Conservation (phyloP, 176 grass and related monocot genomes). For the Triticum timopheevii region DNA sequence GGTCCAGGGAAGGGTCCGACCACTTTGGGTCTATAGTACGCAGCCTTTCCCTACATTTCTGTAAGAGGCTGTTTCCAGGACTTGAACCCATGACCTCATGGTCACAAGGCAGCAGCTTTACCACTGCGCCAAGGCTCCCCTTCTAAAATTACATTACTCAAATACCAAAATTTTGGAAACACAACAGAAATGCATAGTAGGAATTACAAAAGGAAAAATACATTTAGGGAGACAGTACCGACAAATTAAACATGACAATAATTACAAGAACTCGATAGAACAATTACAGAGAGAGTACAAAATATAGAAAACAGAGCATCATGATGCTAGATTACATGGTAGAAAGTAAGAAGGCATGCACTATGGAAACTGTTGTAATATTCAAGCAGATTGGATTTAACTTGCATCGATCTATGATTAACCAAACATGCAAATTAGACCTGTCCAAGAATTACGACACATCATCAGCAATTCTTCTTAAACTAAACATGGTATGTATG, state of each 20-base stretch:
- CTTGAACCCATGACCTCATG: too few species aligned
- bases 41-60: too few species aligned
- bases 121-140: too few species aligned
- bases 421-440: conserved; percentile 10
- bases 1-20: too few species aligned
- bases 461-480: conserved; percentile 8
- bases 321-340: conserved; percentile 1
- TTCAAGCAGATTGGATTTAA: conserved; percentile 12
- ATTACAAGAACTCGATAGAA: conserved; percentile 13
- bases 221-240: neutral
- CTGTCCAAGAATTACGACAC: conserved; percentile 19
- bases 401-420: neutral
- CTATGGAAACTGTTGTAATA: conserved; percentile 17
- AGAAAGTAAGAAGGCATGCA: neutral
- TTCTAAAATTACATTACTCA: conserved; percentile 12
- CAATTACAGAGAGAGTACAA: neutral
- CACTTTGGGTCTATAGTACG: too few species aligned
- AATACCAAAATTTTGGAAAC: conserved; percentile 12
- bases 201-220: neutral
- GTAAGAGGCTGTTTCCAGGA: too few species aligned
- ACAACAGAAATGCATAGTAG: neutral
- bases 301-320: conserved; percentile 11
- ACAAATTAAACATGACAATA: conserved; percentile 10
- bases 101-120: too few species aligned
- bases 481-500: neutral